phyloP scores from a whole-genome alignment of 768 basidiomycete genomes.

The Lactarius tabidus region DNA sequence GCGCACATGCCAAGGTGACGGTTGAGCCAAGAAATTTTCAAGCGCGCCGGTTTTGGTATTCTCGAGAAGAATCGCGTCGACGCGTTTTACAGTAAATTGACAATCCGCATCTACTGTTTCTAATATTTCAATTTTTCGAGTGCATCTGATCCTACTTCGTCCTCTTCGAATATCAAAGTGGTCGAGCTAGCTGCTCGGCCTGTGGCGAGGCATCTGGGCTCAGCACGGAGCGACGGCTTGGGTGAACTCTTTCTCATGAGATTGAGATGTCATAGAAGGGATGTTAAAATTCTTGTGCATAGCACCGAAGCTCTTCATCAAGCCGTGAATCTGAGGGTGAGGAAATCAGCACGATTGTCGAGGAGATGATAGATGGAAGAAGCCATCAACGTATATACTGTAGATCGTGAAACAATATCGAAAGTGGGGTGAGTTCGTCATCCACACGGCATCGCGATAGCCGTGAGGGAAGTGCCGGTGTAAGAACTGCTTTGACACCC shows the following conservation, averaged over 20 bases:
- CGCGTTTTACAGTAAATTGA: no score
- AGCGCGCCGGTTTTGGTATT: no score
- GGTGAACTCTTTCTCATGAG: constrained; percentile 37
- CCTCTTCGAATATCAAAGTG: constrained; percentile 32
- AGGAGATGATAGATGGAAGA: neutral
- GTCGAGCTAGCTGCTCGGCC: constrained; percentile 54
- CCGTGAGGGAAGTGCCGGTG: neutral
- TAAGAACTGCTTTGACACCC: neutral
- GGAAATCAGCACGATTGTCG: neutral
- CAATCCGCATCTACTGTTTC: no score
- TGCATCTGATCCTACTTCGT: no score
- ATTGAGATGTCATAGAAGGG: constrained; percentile 35
- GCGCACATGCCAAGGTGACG: no score
- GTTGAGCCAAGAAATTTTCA: no score
- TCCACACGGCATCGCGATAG: neutral
- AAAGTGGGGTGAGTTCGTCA: neutral
- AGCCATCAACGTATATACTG: neutral
- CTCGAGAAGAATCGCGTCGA: no score
- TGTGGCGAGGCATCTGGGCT: constrained; percentile 46
- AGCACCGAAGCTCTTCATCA: constrained; percentile 61
- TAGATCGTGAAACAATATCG: neutral
- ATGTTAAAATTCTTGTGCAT: constrained; percentile 62
- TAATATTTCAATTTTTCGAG: no score
- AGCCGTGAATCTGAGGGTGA: constrained; percentile 20
- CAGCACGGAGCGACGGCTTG: constrained; percentile 45